Conservation (phyloP, 1,139 yeast genomes). For the Debaryomyces robertsiae region DNA sequence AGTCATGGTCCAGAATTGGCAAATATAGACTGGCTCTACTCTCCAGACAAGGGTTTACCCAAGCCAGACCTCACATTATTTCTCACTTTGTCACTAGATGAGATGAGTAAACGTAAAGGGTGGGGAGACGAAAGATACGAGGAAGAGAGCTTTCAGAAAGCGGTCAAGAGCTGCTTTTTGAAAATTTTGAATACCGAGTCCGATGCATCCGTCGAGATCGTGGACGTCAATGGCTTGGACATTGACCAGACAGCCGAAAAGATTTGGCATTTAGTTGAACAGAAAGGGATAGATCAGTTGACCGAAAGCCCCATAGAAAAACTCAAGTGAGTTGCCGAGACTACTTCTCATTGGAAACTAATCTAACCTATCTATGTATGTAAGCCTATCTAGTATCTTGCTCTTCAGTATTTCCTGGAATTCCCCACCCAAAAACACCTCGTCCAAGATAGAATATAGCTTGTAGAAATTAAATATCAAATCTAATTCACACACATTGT, state of each 20-base stretch:
- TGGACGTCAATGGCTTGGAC: conserved; percentile 62
- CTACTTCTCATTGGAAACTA: conserved; percentile 12
- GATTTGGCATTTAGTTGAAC: conserved; percentile 30
- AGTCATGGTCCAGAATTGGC: conserved; percentile 41
- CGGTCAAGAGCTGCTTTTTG: conserved; percentile 64
- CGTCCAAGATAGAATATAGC: conserved; percentile 71
- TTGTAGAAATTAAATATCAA: conserved; percentile 80
- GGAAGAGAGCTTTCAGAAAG: conserved; percentile 64
- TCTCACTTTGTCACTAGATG: conserved; percentile 60
- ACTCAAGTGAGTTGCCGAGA: background rate
- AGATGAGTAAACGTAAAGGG: conserved; percentile 61
- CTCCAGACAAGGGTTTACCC: conserved; percentile 84
- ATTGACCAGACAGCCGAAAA: conserved; percentile 55
- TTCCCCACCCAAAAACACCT: conserved; percentile 78
- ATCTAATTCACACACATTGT: conserved; percentile 94
- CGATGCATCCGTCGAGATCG: conserved; percentile 39
- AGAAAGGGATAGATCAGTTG: conserved; percentile 16
- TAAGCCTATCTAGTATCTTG: conserved; percentile 55
- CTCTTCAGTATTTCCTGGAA: conserved; percentile 71
- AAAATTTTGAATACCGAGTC: conserved; percentile 40
- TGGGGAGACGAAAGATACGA: conserved; percentile 96
- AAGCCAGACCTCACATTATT: conserved; percentile 84
- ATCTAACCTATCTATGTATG: conserved; percentile 49
- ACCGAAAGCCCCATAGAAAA: conserved; percentile 18
- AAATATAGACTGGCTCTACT: conserved; percentile 71